Conservation (phyloP, 208 protist genomes). For the Naegleria gruberi region DNA sequence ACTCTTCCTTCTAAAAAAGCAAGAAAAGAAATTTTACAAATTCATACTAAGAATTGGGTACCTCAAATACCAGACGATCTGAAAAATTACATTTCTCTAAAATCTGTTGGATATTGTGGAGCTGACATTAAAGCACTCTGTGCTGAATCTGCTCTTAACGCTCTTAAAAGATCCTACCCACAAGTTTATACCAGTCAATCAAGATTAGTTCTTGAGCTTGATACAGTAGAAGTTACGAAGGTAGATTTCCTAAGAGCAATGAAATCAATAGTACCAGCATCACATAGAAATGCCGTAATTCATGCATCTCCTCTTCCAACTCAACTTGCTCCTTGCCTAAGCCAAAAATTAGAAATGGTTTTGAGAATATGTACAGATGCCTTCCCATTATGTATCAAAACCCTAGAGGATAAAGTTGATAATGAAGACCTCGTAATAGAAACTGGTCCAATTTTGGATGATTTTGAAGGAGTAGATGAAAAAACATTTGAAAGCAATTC, state of each 20-base stretch:
- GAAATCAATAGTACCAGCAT: not conserved
- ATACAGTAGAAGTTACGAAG: not conserved
- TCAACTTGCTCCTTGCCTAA: not conserved
- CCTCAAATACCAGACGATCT: constrained; percentile 31
- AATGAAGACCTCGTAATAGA: not conserved
- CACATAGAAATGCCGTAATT: constrained; percentile 14
- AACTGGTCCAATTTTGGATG: not conserved
- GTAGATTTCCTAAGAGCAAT: constrained; percentile 12
- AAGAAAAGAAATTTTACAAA: constrained; percentile 35
- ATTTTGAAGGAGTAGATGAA: not conserved
- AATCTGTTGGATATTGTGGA: constrained; percentile 48
- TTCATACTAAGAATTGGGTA: constrained; percentile 46
- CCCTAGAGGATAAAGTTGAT: not conserved
- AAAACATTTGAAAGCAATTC: not conserved
- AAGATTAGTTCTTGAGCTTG: constrained; percentile 6
- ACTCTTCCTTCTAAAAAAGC: constrained; percentile 38
- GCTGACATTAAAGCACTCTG: constrained; percentile 57
- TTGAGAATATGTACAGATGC: not conserved
- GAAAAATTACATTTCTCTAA: constrained; percentile 27
- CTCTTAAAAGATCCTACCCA: constrained; percentile 4
- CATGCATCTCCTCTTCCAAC: not conserved
- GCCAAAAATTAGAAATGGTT: not conserved
- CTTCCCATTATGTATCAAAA: not conserved
- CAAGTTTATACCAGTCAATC: constrained; percentile 9
- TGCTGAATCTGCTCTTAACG: constrained; percentile 45